phyloP scores from a whole-genome alignment of 148 eudicot genomes.

The Camellia lanceoleosa region DNA sequence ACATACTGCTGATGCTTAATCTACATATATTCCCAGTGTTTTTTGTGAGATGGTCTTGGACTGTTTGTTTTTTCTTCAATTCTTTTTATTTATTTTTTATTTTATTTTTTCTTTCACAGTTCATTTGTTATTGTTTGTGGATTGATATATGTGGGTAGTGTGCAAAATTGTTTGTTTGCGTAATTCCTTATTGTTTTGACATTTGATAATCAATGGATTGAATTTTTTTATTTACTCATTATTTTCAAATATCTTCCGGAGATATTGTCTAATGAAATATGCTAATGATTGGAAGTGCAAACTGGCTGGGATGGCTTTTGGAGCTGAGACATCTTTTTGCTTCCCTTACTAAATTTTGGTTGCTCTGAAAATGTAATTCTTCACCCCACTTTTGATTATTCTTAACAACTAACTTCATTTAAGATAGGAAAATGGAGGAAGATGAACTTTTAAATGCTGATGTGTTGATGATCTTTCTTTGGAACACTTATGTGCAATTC shows the following conservation, averaged over 20 bases:
- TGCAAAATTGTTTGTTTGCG: slow-evolving; percentile 2
- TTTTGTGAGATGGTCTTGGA: not conserved
- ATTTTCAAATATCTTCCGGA: not conserved
- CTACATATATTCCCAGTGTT: slow-evolving; percentile 8
- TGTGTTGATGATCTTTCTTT: too few relatives aligned
- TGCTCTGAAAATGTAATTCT: too few relatives aligned
- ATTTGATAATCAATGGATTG: not conserved
- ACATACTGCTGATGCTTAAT: slow-evolving; percentile 25
- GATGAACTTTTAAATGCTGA: too few relatives aligned
- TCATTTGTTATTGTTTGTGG: not conserved
- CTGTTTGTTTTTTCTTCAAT: not conserved
- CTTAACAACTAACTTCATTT: too few relatives aligned
- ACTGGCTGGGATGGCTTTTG: not conserved
- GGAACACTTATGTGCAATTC: too few relatives aligned
- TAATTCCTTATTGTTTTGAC: not conserved
- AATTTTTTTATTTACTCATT: not conserved
- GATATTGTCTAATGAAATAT: not conserved
- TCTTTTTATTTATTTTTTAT: not conserved
- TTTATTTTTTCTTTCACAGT: not conserved
- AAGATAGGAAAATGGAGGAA: too few relatives aligned
- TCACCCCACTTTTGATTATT: too few relatives aligned
- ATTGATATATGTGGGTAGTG: not conserved
- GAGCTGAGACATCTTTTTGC: too few relatives aligned
- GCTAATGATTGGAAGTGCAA: not conserved
- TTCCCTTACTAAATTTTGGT: too few relatives aligned